phyloP scores from a whole-genome alignment of 805 yeast genomes.

The Metschnikowia lochheadii region DNA sequence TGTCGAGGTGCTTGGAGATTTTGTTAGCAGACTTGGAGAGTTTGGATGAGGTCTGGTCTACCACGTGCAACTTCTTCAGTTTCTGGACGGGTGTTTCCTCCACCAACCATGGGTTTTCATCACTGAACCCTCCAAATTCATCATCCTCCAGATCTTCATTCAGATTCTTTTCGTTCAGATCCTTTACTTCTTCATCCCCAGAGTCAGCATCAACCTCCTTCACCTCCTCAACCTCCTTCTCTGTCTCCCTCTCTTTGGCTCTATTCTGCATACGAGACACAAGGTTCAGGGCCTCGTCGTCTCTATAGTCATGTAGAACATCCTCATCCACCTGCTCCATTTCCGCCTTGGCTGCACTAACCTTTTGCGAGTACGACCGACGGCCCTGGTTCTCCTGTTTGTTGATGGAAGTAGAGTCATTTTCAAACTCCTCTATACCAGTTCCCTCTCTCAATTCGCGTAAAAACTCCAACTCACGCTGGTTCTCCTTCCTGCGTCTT shows the following conservation, averaged over 20 bases:
- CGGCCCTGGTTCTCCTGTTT: conserved; percentile 67
- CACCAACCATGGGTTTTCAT: conserved; percentile 37
- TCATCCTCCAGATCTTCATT: not conserved
- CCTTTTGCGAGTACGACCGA: conserved; percentile 70
- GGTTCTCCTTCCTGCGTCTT: conserved; percentile 56
- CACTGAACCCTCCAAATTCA: conserved; percentile 14
- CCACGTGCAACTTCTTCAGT: conserved; percentile 27
- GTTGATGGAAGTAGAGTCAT: conserved; percentile 42
- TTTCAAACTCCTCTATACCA: conserved; percentile 39
- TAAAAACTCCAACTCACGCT: conserved; percentile 47
- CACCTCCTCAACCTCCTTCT: conserved; percentile 3
- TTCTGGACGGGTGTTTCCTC: conserved; percentile 20
- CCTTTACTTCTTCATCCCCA: not conserved
- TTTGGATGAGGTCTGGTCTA: conserved; percentile 37
- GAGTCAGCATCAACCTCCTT: conserved; percentile 5
- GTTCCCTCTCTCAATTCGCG: conserved; percentile 37
- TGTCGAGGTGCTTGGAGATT: conserved; percentile 31
- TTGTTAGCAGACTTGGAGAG: conserved; percentile 39
- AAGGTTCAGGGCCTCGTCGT: conserved; percentile 48
- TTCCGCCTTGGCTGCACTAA: conserved; percentile 36
- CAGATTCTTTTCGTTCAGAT: not conserved
- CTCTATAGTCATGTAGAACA: conserved; percentile 38
- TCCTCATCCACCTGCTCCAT: conserved; percentile 25
- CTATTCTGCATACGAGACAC: conserved; percentile 25
- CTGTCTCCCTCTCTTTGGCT: not conserved